A percentile compares a stretch with the other conserved stretches of the same genome.
phyloP scores from a whole-genome alignment of 2,329 filamentous ascomycete species.

The Pseudogymnoascus pannorum region DNA sequence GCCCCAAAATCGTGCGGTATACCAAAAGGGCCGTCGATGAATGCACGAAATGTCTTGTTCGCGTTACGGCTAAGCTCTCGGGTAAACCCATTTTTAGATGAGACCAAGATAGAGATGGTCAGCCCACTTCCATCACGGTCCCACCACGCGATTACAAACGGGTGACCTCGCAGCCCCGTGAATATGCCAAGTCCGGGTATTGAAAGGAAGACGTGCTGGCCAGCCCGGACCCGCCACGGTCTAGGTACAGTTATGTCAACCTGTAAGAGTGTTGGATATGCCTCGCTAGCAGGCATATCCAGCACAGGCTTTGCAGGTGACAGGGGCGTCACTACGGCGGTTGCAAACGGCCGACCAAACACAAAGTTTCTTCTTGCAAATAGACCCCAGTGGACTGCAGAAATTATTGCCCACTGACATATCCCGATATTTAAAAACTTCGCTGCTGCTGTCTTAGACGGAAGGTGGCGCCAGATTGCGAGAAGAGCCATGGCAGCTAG shows the following conservation, averaged over 20 bases:
- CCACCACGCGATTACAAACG: slow-evolving; percentile 18
- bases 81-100: slow-evolving; percentile 15
- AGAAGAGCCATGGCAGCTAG: slow-evolving; percentile 4
- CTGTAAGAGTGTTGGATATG: slow-evolving; percentile 9
- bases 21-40: slow-evolving; percentile 14
- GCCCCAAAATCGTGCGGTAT: slow-evolving; percentile 11
- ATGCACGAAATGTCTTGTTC: neutral
- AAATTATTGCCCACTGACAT: slow-evolving; percentile 8
- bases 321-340: slow-evolving; percentile 8
- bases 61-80: slow-evolving; percentile 6
- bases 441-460: slow-evolving; percentile 11
- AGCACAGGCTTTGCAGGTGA: neutral
- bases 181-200: slow-evolving; percentile 15
- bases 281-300: no score
- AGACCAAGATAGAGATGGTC: slow-evolving; percentile 14
- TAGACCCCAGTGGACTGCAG: slow-evolving; percentile 10
- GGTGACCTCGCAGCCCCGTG: slow-evolving; percentile 9
- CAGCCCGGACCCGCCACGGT: slow-evolving; percentile 13
- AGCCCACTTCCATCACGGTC: slow-evolving; percentile 12
- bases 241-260: slow-evolving; percentile 14
- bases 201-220: slow-evolving; percentile 14
- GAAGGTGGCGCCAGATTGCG: slow-evolving; percentile 11
- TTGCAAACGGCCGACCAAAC: slow-evolving; percentile 12
- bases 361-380: slow-evolving; percentile 15
- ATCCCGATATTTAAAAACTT: slow-evolving; percentile 13